Conservation (phyloP, 805 yeast species). For the Starmerella apicola region DNA sequence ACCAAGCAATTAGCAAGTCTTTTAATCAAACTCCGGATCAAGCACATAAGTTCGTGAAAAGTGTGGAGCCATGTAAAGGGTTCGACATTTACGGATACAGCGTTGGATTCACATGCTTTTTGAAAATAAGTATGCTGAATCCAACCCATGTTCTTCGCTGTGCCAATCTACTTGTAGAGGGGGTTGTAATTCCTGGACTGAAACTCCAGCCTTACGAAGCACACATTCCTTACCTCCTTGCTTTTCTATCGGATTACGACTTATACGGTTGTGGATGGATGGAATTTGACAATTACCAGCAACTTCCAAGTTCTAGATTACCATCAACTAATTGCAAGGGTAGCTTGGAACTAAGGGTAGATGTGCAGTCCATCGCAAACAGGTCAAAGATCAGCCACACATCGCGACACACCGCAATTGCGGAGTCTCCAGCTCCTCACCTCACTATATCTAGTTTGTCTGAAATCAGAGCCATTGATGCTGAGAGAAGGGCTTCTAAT, state of each 20-base stretch:
- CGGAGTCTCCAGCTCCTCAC: constrained; percentile 16
- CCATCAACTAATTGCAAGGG: constrained; percentile 26
- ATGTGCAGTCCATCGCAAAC: constrained; percentile 50
- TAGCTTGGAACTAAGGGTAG: constrained; percentile 58
- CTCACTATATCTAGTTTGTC: constrained; percentile 13
- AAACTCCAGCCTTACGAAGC: constrained; percentile 53
- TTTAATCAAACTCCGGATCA: constrained; percentile 18
- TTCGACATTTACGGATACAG: constrained; percentile 77
- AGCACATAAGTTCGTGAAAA: constrained; percentile 23
- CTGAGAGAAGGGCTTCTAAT: constrained; percentile 4
- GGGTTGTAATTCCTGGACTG: constrained; percentile 30
- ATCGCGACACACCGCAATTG: constrained; percentile 39
- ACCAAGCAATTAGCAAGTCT: constrained; percentile 22
- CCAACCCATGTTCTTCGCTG: constrained; percentile 49
- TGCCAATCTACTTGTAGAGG: constrained; percentile 38
- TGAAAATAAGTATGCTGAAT: constrained; percentile 55
- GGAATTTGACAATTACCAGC: constrained; percentile 24
- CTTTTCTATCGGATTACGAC: constrained; percentile 73
- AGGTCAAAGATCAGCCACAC: constrained; percentile 31
- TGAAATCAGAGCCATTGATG: constrained; percentile 13
- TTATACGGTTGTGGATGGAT: constrained; percentile 78
- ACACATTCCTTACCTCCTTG: constrained; percentile 65
- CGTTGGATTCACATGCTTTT: constrained; percentile 47
- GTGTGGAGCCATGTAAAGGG: constrained; percentile 46
- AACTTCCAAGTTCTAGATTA: background rate